These are phyloP conservation scores for Plasmodium billcollinsi DNA, from an alignment of 169 alveolate genomes.

Conservation along the genomic window DNA sequence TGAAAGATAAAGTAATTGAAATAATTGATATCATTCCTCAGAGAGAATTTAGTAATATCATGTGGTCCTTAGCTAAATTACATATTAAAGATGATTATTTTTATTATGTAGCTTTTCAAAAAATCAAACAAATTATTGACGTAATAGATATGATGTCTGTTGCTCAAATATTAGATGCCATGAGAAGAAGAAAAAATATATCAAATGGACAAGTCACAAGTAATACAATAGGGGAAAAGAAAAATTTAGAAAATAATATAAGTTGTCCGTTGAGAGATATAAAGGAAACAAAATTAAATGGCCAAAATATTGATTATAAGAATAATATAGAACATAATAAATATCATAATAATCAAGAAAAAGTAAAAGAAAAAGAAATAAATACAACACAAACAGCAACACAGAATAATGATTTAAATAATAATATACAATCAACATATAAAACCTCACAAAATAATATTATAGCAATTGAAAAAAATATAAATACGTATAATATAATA, in stretches of 20 bases:
- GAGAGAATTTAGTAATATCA: slow-evolving; percentile 74
- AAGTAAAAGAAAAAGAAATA: background rate
- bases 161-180: slow-evolving; percentile 77
- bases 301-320: background rate
- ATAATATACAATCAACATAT: background rate
- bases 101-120: slow-evolving; percentile 27
- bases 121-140: slow-evolving; percentile 44
- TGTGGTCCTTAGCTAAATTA: slow-evolving; percentile 75
- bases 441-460: background rate
- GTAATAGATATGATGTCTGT: slow-evolving; percentile 72
- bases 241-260: background rate
- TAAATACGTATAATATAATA: slow-evolving; percentile 2
- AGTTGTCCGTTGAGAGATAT: background rate
- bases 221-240: background rate
- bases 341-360: background rate
- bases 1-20: slow-evolving; percentile 57
- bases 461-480: background rate
- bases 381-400: background rate
- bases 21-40: slow-evolving; percentile 71
- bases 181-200: slow-evolving; percentile 45
- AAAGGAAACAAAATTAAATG: background rate
- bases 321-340: background rate
- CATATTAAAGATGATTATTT: slow-evolving; percentile 45
- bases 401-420: background rate
- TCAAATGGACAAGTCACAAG: background rate